These are phyloP conservation scores for Trichoderma breve DNA, from an alignment of 2,329 filamentous ascomycete genomes.

Conservation along the genomic window DNA sequence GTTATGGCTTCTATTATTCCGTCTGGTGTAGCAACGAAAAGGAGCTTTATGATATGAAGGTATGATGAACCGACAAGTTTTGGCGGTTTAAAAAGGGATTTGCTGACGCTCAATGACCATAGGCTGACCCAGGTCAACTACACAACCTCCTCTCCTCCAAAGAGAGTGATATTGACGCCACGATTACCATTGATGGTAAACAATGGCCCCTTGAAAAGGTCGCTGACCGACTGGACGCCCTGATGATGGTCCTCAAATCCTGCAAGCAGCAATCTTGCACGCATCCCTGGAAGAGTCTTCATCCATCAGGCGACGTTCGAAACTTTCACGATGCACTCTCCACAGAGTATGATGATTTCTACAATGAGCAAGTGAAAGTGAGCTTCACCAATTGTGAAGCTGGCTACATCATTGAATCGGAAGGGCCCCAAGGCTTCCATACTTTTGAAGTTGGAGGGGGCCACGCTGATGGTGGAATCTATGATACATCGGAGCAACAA, in stretches of 20 bases:
- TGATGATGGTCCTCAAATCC: constrained; percentile 60
- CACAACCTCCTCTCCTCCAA: constrained; percentile 40
- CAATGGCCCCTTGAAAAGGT: constrained; percentile 37
- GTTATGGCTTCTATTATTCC: constrained; percentile 63
- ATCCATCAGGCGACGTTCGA: constrained; percentile 51
- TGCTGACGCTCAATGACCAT: constrained; percentile 5
- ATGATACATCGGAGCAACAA: neutral
- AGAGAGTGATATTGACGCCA: constrained; percentile 26
- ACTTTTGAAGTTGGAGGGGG: neutral
- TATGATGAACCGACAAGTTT: constrained; percentile 10
- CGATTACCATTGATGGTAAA: constrained; percentile 28
- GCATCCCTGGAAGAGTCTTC: constrained; percentile 56
- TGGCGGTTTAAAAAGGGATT: neutral
- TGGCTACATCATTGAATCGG: constrained; percentile 53
- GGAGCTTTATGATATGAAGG: constrained; percentile 63
- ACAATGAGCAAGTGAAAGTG: constrained; percentile 45
- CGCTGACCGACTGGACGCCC: constrained; percentile 51
- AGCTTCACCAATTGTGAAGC: constrained; percentile 52
- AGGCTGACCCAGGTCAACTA: constrained; percentile 54
- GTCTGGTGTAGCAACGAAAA: constrained; percentile 69
- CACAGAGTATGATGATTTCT: constrained; percentile 51
- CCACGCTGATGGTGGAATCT: neutral
- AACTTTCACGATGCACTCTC: constrained; percentile 52
- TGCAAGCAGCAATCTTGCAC: constrained; percentile 55
- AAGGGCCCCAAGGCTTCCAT: constrained; percentile 46